These are phyloP conservation scores for Sclerotiophoma versabilis DNA, from an alignment of 2,329 filamentous ascomycete genomes.

Conservation along the genomic window DNA sequence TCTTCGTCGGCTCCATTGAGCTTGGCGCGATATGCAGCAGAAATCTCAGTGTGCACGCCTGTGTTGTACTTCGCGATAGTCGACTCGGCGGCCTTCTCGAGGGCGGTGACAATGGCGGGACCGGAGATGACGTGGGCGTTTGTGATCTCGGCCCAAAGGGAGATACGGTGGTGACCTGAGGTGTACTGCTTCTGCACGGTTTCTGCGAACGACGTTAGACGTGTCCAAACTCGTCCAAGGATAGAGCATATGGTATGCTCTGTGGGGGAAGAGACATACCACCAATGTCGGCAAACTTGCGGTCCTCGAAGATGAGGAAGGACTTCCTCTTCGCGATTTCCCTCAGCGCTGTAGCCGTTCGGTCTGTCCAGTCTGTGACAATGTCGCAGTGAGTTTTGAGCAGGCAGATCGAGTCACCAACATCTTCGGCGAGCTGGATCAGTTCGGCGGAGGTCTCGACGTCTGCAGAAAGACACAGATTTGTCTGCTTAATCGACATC, in stretches of 20 bases:
- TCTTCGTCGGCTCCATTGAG: slow-evolving; percentile 38
- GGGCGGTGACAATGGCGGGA: slow-evolving; percentile 59
- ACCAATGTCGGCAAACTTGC: slow-evolving; percentile 64
- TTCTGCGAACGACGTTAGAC: slow-evolving; percentile 43
- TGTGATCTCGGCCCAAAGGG: slow-evolving; percentile 60
- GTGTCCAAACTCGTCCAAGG: background rate
- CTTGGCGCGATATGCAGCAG: slow-evolving; percentile 42
- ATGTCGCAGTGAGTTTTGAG: slow-evolving; percentile 69
- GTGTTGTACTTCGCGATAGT: slow-evolving; percentile 59
- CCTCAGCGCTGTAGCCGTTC: slow-evolving; percentile 58
- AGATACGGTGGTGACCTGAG: slow-evolving; percentile 58
- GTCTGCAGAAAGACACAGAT: slow-evolving; percentile 64
- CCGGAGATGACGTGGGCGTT: slow-evolving; percentile 63
- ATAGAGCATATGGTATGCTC: slow-evolving; percentile 1
- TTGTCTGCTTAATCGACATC: slow-evolving; percentile 59
- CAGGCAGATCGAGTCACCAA: slow-evolving; percentile 67
- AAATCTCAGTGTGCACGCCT: slow-evolving; percentile 60
- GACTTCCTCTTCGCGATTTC: slow-evolving; percentile 58
- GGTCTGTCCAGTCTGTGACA: slow-evolving; percentile 66
- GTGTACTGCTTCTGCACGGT: slow-evolving; percentile 64
- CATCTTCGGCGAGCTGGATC: slow-evolving; percentile 62
- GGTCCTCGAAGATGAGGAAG: slow-evolving; percentile 63
- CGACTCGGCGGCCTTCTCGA: slow-evolving; percentile 56
- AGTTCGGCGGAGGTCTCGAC: slow-evolving; percentile 64
- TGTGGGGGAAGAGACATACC: slow-evolving; percentile 48